These are phyloP conservation scores for Hygrocybe punicea DNA, from an alignment of 768 basidiomycete genomes.

Conservation along the genomic window DNA sequence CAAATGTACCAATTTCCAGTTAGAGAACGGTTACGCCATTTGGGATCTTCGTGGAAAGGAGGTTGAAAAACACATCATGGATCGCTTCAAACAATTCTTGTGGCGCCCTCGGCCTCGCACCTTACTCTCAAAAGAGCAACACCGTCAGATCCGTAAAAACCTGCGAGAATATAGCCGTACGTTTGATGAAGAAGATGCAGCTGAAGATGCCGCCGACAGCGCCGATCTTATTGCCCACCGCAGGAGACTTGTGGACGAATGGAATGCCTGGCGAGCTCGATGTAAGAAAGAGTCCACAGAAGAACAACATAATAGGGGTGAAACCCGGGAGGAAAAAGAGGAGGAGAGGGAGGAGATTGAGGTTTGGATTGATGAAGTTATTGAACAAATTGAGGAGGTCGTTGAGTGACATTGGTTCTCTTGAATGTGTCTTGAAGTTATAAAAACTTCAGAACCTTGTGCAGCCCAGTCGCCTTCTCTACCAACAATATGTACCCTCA, in stretches of 20 bases:
- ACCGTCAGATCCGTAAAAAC: conserved; percentile 81
- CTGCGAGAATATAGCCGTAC: conserved; percentile 85
- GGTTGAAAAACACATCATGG: conserved; percentile 80
- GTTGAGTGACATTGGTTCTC: too few species aligned
- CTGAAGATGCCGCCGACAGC: conserved; percentile 90
- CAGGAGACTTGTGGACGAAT: conserved; percentile 92
- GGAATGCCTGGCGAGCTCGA: conserved; percentile 92
- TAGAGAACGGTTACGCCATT: conserved; percentile 93
- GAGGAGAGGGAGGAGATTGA: conserved; percentile 85
- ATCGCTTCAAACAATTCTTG: conserved; percentile 97
- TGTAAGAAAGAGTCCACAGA: conserved; percentile 65
- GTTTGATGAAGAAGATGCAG: conserved; percentile 96
- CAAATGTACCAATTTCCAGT: conserved; percentile 44
- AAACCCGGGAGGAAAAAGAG: conserved; percentile 30
- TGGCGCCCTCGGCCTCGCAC: conserved; percentile 96
- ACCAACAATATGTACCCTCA: too few species aligned
- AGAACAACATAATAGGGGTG: conserved; percentile 42
- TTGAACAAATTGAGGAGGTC: conserved; percentile 88
- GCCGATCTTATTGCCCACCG: conserved; percentile 89
- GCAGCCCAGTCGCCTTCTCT: too few species aligned
- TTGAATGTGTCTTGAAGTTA: too few species aligned
- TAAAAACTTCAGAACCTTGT: too few species aligned
- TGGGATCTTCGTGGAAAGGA: conserved; percentile 99
- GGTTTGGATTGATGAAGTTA: conserved; percentile 90
- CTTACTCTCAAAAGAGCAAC: conserved; percentile 81